A percentile compares a stretch with the other conserved stretches of the same genome.
Conservation (phyloP, 2,329 filamentous ascomycete species). For the Trichoderma koningii region DNA sequence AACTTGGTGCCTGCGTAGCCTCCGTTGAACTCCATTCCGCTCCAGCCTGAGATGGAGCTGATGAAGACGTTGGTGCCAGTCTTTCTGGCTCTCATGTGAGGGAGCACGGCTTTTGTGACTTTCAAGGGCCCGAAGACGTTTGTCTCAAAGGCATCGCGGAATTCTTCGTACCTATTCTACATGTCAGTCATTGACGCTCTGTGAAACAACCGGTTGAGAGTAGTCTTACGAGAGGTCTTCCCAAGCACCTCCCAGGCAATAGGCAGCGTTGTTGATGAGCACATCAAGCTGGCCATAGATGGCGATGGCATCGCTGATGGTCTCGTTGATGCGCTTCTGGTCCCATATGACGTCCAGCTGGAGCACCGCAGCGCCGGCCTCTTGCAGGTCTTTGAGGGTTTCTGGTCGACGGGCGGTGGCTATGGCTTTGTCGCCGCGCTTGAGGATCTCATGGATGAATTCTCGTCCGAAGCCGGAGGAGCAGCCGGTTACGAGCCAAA, state of each 20-base stretch:
- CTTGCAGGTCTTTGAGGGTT: conserved; percentile 32
- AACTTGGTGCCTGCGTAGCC: conserved; percentile 28
- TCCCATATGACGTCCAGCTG: conserved; percentile 38
- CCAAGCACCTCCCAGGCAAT: conserved; percentile 14
- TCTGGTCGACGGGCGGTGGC: conserved; percentile 28
- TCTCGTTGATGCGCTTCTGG: conserved; percentile 28
- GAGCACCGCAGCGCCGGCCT: conserved; percentile 34
- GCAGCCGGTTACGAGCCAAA: conserved; percentile 29
- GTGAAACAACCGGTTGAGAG: not conserved
- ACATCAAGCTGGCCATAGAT: conserved; percentile 35
- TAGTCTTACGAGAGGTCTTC: conserved; percentile 20
- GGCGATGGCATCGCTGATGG: conserved; percentile 34
- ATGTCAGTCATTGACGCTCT: not conserved
- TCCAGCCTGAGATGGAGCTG: conserved; percentile 24
- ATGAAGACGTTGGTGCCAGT: conserved; percentile 27
- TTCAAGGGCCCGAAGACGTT: conserved; percentile 21
- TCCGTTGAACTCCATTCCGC: conserved; percentile 15
- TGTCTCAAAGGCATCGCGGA: conserved; percentile 13
- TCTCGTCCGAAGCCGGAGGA: conserved; percentile 17
- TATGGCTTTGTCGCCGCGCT: conserved; percentile 36
- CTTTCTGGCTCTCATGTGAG: conserved; percentile 23
- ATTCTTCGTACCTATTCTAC: not conserved
- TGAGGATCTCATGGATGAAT: conserved; percentile 12
- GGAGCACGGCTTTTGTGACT: conserved; percentile 3
- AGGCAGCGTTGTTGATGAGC: conserved; percentile 35